These are phyloP conservation scores for Aechmea fasciata DNA, from an alignment of 176 grass and related monocot genomes.

Conservation along the genomic window DNA sequence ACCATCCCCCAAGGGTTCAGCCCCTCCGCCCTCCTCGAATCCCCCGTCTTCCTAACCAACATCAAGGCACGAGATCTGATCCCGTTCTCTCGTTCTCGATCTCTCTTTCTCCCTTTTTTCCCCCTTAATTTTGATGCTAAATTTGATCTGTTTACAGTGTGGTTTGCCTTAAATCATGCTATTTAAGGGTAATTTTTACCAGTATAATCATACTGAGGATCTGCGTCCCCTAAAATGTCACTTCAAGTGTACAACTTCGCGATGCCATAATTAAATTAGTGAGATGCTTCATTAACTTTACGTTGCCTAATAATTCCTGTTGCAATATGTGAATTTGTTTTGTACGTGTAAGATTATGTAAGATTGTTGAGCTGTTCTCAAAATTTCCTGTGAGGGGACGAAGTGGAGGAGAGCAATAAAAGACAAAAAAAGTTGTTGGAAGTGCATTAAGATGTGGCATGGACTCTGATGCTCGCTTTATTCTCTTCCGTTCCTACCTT, in stretches of 20 bases:
- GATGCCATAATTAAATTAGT: neutral
- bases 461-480: slow-evolving; percentile 8
- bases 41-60: slow-evolving; percentile 85
- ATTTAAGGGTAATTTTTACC: neutral
- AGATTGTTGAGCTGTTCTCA: too few relatives aligned
- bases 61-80: slow-evolving; percentile 46
- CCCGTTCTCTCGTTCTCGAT: neutral
- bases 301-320: neutral
- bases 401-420: neutral
- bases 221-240: neutral
- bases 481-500: slow-evolving; percentile 11
- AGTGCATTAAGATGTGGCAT: slow-evolving; percentile 3
- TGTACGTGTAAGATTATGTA: too few relatives aligned
- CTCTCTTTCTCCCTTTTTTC: too few relatives aligned
- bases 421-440: slow-evolving; percentile 13
- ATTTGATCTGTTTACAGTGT: neutral
- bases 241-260: neutral
- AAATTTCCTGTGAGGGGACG: neutral
- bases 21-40: slow-evolving; percentile 74
- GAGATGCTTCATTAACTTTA: neutral
- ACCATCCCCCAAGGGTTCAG: slow-evolving; percentile 80
- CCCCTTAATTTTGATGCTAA: neutral
- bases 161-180: neutral
- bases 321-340: too few relatives aligned
- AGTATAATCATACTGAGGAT: neutral